Evolutionary conservation across 805 yeast genomes (phyloP), one percentile per base, ranked within the genome.

Genomic region (Teunomyces gatunensis): DNA sequence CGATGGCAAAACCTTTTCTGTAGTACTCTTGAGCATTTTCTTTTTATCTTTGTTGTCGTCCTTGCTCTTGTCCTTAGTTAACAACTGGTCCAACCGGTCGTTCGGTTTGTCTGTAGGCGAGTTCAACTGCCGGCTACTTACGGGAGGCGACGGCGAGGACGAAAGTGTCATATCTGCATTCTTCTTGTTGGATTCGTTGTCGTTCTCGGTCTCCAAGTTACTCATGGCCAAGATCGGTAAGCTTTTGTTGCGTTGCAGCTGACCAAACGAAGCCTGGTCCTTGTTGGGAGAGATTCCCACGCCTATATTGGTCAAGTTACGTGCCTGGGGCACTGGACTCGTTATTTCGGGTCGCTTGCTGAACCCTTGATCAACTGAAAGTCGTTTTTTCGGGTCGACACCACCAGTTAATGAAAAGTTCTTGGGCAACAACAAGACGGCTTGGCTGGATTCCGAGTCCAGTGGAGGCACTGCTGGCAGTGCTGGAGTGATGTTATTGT

Each of bases 1-100:
- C 51, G 89, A 87, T 0, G 97, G 96, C 15, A 92, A 75, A 17
- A 94, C 91, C 46, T 83, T 85, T 15, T 78, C 79, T 4, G 79
- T 69, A 9, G 79, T 69, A 3, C 68, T 56, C 37, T 68, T 69
- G 28, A 59, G 44, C 6, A 53, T 44, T 33, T 34, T 28, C 35
- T 44, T 48, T 17, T 39, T 35, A 5, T 32, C 32, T 7, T 40
- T 37, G 6, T 17, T 21, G 11, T 23, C 42, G 13, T 33, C 34
- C 29, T 18, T 27, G 7, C 28, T 17, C 27, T 39, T 21, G 20
- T 27, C 25, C 5, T 27, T 18, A 13, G 44, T 40, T 13, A 20
- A 18, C 15, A 20, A n/a, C 35, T 36, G 28, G 29, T 23, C 40
- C 29, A 37, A 37, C 10, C 37, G 17, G 25, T 11, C 18, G 17